Conservation (phyloP, 2,329 filamentous ascomycete species). For the Elsinoe perseae region DNA sequence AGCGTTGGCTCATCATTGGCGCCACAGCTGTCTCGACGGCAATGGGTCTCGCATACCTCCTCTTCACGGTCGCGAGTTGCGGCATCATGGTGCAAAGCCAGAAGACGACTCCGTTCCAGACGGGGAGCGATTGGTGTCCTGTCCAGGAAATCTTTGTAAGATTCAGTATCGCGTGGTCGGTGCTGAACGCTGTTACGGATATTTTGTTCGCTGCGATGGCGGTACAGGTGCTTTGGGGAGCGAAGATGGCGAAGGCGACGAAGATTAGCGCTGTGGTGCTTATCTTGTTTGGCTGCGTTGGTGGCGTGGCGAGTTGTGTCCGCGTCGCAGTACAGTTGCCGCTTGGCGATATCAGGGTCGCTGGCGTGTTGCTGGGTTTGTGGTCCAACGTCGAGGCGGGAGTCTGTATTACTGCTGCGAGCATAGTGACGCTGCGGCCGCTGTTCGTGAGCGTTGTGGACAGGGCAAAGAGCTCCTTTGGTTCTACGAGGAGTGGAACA, state of each 20-base stretch:
- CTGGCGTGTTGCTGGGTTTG: conserved; percentile 13
- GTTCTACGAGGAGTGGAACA: not conserved
- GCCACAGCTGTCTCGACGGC: conserved; percentile 43
- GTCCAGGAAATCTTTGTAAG: conserved; percentile 26
- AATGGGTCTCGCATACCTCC: conserved; percentile 38
- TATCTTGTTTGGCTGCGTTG: conserved; percentile 28
- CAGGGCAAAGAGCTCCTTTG: conserved; percentile 11
- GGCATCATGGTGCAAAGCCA: conserved; percentile 15
- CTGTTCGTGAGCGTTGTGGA: conserved; percentile 21
- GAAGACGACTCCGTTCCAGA: conserved; percentile 23
- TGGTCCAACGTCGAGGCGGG: conserved; percentile 18
- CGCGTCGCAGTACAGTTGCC: conserved; percentile 19
- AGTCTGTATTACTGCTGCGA: conserved; percentile 19
- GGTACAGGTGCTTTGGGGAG: conserved; percentile 37
- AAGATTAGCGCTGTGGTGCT: conserved; percentile 26
- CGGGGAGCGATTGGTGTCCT: conserved; percentile 31
- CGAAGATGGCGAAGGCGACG: conserved; percentile 36
- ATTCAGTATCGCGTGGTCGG: conserved; percentile 29
- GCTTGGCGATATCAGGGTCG: conserved; percentile 35
- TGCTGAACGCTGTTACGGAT: conserved; percentile 29
- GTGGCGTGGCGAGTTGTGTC: not conserved
- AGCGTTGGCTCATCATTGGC: conserved; percentile 39
- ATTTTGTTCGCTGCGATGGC: conserved; percentile 26
- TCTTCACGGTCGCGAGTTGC: conserved; percentile 21
- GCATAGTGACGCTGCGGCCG: conserved; percentile 20